Conservation (phyloP, 2,329 filamentous ascomycete genomes). For the Phaeosphaeriaceae sp. region DNA sequence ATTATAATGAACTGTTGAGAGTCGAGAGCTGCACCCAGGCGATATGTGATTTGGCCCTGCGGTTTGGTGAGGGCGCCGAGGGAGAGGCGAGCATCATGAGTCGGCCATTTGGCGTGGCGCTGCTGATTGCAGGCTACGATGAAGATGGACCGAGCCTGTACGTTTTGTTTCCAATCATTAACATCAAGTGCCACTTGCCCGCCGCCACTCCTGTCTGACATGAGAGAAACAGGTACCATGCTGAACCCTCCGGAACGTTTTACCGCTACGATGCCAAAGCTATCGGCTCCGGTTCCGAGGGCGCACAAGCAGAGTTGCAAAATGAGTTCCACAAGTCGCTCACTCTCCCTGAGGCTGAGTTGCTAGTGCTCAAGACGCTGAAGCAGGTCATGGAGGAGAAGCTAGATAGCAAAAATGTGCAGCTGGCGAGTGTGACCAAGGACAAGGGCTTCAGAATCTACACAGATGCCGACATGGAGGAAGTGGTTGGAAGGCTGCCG, state of each 20-base stretch:
- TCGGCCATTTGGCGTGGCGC: constrained; percentile 92
- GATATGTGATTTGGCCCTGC: constrained; percentile 94
- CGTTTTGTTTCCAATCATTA: constrained; percentile 29
- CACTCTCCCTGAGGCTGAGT: constrained; percentile 90
- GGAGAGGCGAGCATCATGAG: constrained; percentile 99
- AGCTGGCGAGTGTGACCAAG: constrained; percentile 96
- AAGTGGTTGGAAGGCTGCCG: constrained; percentile 80
- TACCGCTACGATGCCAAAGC: constrained; percentile 99
- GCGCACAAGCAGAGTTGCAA: constrained; percentile 95
- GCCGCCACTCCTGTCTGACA: no score
- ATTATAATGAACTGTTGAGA: constrained; percentile 93
- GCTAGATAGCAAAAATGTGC: constrained; percentile 97
- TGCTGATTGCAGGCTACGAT: constrained; percentile 96
- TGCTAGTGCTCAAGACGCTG: constrained; percentile 92
- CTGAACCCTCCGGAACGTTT: constrained; percentile 96
- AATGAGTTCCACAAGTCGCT: constrained; percentile 99
- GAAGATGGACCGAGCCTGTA: constrained; percentile 93
- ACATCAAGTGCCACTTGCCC: no score
- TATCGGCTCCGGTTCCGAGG: constrained; percentile 95
- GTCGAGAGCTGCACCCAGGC: constrained; percentile 99
- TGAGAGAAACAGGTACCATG: constrained; percentile 72
- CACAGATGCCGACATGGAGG: constrained; percentile 94
- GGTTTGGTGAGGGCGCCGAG: constrained; percentile 96
- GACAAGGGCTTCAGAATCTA: constrained; percentile 99
- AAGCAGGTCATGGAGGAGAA: constrained; percentile 99